Base-by-base conservation (phyloP, 495 filamentous ascomycete species). In the Penicillium ochrochloron region DNA sequence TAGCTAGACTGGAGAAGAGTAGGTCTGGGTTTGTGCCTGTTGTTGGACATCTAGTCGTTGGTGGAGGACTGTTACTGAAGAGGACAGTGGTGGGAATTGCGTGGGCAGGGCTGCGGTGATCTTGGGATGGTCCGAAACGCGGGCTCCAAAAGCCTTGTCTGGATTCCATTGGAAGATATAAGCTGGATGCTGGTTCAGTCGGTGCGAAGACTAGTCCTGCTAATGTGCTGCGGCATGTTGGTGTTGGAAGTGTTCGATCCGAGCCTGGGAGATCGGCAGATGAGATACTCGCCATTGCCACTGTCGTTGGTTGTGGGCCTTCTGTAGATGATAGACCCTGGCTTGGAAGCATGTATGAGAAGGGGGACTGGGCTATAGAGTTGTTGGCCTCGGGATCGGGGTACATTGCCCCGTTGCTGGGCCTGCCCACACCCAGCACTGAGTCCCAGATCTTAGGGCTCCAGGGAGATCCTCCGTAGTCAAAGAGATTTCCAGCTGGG, bases 211-310 rank as follows among this genome's bases (percentile, higher is more conserved):
- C 39, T 7, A 62, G 41, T 52, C 23, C 63, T 21, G 58, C 19
- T 21, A 60, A 31, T 50, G 61, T 62, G 12, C 46, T 63, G 29
- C 71, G 69, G 14, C 67, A 68, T 6, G 71, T 73, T 54, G 78
- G 64, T 2, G 67, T 78, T 15, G 80, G 81, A 17, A 82, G 68
- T 14, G 67, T 81, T 34, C 81, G 73, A 58, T 77, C 75, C 52
- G 65, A 46, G 3, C 68, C 72, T 42, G 73, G 64, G 8, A 37
- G 42, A 2, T 78, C 70, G 12, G 69, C 51, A 1, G 73, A 65
- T 11, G 75, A 57, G 8, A 72, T 64, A 48, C 50, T 37, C 23
- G 64, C 59, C 56, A 75, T 65, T 10, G 67, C 61, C 9, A 73
- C 62, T 21, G 66, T 50, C 6, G 64, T 50, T 29, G 68, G 23